Evolutionary conservation across 1,284 basidiomycete species (phyloP).

Genomic region (Sparassis latifolia): DNA sequence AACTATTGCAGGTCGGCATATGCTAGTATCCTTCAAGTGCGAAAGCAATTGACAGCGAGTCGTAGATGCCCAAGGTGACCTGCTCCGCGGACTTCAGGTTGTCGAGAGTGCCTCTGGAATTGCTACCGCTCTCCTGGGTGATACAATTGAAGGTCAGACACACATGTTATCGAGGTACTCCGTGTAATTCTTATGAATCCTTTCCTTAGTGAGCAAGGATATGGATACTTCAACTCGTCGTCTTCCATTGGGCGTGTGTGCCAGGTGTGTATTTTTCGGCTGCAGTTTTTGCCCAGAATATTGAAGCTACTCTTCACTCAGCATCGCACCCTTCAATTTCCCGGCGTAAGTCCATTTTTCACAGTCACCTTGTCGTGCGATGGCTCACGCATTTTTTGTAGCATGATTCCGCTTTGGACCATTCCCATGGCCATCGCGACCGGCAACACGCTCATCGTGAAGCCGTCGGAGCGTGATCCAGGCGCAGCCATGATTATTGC

Average conservation of each 20-base stretch:
- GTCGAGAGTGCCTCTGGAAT: slow-evolving; percentile 86
- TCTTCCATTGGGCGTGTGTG: slow-evolving; percentile 74
- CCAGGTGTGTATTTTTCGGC: slow-evolving; percentile 40
- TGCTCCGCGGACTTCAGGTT: slow-evolving; percentile 91
- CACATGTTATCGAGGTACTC: neutral
- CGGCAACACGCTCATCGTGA: slow-evolving; percentile 92
- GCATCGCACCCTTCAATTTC: slow-evolving; percentile 91
- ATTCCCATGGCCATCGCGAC: slow-evolving; percentile 87
- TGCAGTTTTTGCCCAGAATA: too few relatives aligned
- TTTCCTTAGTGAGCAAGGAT: slow-evolving; percentile 73
- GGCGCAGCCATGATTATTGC: slow-evolving; percentile 98
- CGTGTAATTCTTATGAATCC: neutral
- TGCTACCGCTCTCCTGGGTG: slow-evolving; percentile 80
- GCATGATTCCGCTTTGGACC: slow-evolving; percentile 97
- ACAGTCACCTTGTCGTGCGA: neutral
- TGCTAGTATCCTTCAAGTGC: neutral
- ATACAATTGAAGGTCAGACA: slow-evolving; percentile 79
- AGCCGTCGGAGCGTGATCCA: slow-evolving; percentile 95
- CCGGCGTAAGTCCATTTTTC: slow-evolving; percentile 57
- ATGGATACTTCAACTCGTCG: slow-evolving; percentile 93
- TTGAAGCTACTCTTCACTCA: slow-evolving; percentile 18
- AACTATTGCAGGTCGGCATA: slow-evolving; percentile 60
- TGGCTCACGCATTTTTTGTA: slow-evolving; percentile 21
- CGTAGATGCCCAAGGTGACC: slow-evolving; percentile 88
- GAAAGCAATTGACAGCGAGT: neutral